These are phyloP conservation scores for Raphanus sativus DNA, from an alignment of 345 rosid genomes.

Conservation along the genomic window DNA sequence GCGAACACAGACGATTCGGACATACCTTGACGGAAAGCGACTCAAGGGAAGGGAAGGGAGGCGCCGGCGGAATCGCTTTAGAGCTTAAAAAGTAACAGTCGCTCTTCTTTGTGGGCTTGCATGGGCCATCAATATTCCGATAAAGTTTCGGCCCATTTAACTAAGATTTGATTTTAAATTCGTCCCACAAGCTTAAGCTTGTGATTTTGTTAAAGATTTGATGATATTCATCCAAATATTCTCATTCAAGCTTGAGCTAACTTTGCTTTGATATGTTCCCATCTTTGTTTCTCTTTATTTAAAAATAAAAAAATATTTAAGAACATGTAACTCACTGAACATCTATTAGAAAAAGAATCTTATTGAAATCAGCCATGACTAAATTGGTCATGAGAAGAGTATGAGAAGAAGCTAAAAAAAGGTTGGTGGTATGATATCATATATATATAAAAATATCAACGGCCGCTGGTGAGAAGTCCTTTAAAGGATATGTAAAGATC, in stretches of 20 bases:
- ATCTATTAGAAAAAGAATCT: neutral
- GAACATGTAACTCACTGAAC: neutral
- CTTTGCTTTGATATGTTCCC: neutral
- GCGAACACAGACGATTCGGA: neutral
- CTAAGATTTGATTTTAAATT: neutral
- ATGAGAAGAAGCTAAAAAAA: neutral
- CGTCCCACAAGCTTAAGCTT: neutral
- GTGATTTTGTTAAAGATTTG: neutral
- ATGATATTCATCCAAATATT: neutral
- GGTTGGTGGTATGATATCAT: neutral
- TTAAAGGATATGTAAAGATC: constrained; percentile 82
- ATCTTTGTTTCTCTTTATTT: neutral
- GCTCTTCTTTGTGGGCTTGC: neutral
- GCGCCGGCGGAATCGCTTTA: neutral
- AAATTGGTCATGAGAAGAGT: neutral
- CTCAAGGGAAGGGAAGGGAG: neutral
- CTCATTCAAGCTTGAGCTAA: neutral
- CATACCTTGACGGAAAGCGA: neutral
- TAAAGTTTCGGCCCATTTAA: neutral
- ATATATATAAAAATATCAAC: constrained; percentile 21
- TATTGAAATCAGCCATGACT: neutral
- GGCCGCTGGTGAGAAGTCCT: constrained; percentile 66
- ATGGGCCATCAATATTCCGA: neutral
- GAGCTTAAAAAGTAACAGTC: neutral
- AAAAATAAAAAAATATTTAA: too few species aligned